Evolutionary conservation across 208 protist species (phyloP).

Genomic region (Acanthamoeba healyi): DNA sequence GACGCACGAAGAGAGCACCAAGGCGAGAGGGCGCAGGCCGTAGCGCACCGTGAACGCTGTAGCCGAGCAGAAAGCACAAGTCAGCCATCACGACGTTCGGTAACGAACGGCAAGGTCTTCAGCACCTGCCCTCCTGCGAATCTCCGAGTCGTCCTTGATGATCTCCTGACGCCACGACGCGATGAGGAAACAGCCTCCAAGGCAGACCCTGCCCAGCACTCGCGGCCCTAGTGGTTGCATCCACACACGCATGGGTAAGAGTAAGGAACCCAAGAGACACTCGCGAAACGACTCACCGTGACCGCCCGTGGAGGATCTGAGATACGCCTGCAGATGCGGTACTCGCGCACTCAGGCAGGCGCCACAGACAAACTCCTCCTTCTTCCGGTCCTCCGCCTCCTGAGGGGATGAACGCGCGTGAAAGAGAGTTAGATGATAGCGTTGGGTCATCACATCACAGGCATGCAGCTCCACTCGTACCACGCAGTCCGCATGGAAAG

Average conservation of each 20-base stretch:
- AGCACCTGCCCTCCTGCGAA: no score
- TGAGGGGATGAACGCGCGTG: not conserved
- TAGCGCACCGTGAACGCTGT: not conserved
- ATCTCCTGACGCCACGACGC: constrained; percentile 14
- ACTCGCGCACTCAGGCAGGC: not conserved
- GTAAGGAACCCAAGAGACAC: not conserved
- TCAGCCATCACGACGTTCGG: no score
- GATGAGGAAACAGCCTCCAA: constrained; percentile 55
- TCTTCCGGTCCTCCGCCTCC: not conserved
- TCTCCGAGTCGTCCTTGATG: not conserved
- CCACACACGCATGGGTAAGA: not conserved
- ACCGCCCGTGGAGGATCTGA: not conserved
- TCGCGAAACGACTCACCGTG: not conserved
- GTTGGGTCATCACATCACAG: not conserved
- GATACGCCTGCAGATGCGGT: not conserved
- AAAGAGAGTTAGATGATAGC: not conserved
- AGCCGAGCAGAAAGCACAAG: no score
- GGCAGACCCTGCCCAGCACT: not conserved
- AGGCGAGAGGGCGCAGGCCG: not conserved
- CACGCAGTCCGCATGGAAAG: not conserved
- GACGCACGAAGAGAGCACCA: not conserved
- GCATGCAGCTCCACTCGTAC: not conserved
- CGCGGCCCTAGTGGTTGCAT: not conserved
- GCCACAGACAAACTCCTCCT: constrained; percentile 12
- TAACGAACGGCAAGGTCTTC: no score